These are phyloP conservation scores for Ganoderma leucocontextum DNA, from an alignment of 1,284 basidiomycete genomes.

Conservation along the genomic window DNA sequence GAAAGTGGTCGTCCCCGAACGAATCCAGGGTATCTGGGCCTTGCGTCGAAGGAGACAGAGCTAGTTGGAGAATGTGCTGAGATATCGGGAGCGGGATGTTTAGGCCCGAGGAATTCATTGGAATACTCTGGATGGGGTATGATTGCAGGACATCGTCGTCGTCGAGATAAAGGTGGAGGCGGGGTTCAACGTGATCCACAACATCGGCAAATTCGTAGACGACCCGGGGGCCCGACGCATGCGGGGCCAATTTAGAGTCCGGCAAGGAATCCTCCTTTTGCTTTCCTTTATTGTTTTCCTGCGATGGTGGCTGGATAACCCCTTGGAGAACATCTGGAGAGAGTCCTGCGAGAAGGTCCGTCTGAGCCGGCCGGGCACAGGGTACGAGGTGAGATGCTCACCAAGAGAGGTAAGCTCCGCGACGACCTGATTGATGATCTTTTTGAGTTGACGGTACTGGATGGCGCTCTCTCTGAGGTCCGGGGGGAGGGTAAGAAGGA, in stretches of 20 bases:
- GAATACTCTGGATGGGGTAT: neutral
- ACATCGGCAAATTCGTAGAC: conserved; percentile 63
- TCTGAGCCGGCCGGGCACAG: conserved; percentile 33
- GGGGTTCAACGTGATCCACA: conserved; percentile 61
- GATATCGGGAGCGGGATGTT: conserved; percentile 17
- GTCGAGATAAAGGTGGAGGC: conserved; percentile 57
- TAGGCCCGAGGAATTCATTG: conserved; percentile 1
- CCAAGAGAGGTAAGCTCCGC: conserved; percentile 84
- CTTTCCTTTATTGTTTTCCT: conserved; percentile 37
- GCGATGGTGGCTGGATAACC: conserved; percentile 43
- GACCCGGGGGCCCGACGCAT: conserved; percentile 40
- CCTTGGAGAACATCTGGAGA: conserved; percentile 56
- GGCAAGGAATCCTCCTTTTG: conserved; percentile 29
- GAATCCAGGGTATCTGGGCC: neutral
- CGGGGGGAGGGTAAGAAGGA: conserved; percentile 76
- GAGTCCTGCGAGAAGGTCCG: conserved; percentile 49
- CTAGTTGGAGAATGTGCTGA: conserved; percentile 13
- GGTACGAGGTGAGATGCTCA: conserved; percentile 10
- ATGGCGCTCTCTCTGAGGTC: conserved; percentile 83
- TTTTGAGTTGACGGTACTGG: conserved; percentile 92
- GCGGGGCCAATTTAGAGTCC: conserved; percentile 18
- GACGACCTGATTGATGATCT: conserved; percentile 89
- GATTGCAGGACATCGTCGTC: conserved; percentile 10
- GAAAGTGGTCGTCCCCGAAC: neutral
- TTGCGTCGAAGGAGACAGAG: conserved; percentile 7